Evolutionary conservation across 495 filamentous ascomycete species (phyloP), one percentile per base, ranked within the genome.

Genomic region (Trichoderma orchidacearum): DNA sequence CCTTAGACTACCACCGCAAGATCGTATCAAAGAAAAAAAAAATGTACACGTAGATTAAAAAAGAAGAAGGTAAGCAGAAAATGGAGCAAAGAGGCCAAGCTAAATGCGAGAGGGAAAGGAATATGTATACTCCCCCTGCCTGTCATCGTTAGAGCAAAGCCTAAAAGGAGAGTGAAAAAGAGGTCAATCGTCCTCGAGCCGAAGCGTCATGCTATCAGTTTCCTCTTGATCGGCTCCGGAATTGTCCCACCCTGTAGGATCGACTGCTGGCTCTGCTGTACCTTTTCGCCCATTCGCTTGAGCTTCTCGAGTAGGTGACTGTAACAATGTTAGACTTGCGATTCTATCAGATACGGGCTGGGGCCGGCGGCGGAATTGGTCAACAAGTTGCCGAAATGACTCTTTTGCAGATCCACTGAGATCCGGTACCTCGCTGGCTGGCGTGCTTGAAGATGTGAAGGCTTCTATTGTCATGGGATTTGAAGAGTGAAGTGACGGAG

Each of bases 261-360:
- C 1, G 45, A 56, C 21, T 58, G 57, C 17, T 67, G 58, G 50
- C 60, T 60, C 51, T 51, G 56, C 35, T 62, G 58, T 7, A 59
- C 52, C 15, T 66, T 69, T 41, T 70, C 64, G 35, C 71, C 69
- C 8, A 74, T 48, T 0, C 56, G 62, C 35, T 71, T 70, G 38
- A 76, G 71, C 59, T 75, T 75, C 21, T 70, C 70, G 12, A 76
- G 69, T 1, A 76, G 63, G 27, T 76, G 66, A 55, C 74, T 76
- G 55, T 34, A 3, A 32, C 5, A 51, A 29, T n/a, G 41, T 21
- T 13, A 56, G 55, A 21, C 13, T 12, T 4, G 21, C 8, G 8
- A 56, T 56, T 48, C 54, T 30, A 48, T 41, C 54, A 27, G 54
- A 62, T 45, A 60, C 55, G 41, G 55, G 30, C 36, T 28, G 34